Evolutionary conservation across 2,329 filamentous ascomycete genomes (phyloP).

Genomic region (Rhexocercosporidium sp.): DNA sequence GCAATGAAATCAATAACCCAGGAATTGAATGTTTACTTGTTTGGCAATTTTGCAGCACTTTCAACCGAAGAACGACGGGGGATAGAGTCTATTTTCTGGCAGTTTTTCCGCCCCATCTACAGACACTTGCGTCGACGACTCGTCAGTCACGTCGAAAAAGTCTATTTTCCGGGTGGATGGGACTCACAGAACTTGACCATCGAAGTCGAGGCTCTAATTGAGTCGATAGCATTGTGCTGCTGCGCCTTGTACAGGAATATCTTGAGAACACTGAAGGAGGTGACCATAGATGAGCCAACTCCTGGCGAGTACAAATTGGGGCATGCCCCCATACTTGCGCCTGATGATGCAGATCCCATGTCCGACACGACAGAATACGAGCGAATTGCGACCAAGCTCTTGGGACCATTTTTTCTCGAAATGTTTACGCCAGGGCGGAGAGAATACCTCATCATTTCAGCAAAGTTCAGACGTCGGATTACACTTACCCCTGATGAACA

Average conservation of each 20-base stretch:
- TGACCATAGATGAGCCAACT: neutral
- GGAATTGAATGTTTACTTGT: constrained; percentile 1
- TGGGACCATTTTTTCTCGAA: neutral
- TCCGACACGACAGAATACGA: neutral
- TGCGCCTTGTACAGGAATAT: neutral
- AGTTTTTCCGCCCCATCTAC: neutral
- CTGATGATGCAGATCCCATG: neutral
- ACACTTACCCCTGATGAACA: neutral
- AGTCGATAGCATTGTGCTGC: neutral
- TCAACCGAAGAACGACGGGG: neutral
- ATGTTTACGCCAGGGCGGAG: neutral
- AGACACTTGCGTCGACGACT: neutral
- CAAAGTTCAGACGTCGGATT: neutral
- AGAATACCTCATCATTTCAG: neutral
- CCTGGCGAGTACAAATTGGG: constrained; percentile 3
- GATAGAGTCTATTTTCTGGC: neutral
- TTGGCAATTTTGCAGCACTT: neutral
- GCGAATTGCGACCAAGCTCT: neutral
- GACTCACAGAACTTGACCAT: neutral
- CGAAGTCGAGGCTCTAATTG: neutral
- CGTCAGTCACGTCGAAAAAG: neutral
- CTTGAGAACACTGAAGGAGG: neutral
- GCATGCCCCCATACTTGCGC: neutral
- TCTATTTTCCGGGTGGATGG: neutral
- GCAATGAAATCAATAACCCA: neutral